Conservation (phyloP, 768 basidiomycete species). For the Lactarius quietus region DNA sequence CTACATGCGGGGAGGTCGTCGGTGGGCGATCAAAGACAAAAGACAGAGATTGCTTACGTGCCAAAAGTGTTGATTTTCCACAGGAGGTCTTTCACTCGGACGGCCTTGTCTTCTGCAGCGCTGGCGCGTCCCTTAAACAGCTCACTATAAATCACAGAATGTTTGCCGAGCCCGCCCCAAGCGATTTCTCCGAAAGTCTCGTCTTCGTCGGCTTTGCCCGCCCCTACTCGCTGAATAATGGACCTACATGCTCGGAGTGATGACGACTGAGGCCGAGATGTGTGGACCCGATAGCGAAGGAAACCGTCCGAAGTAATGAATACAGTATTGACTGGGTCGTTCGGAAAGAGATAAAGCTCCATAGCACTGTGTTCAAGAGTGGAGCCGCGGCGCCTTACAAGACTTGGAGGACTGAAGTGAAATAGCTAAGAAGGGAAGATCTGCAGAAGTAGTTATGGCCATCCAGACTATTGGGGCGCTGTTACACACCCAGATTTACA, state of each 20-base stretch:
- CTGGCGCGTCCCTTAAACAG: constrained; percentile 21
- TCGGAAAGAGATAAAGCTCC: constrained; percentile 52
- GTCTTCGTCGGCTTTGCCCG: constrained; percentile 34
- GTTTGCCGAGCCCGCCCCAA: constrained; percentile 40
- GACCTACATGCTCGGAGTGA: constrained; percentile 37
- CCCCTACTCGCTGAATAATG: constrained; percentile 39
- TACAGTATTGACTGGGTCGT: constrained; percentile 47
- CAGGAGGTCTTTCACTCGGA: constrained; percentile 24
- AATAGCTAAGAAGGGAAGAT: background rate
- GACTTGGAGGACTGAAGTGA: background rate
- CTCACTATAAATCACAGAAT: constrained; percentile 29
- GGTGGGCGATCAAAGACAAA: background rate
- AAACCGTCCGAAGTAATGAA: constrained; percentile 50
- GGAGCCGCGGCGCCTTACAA: constrained; percentile 15
- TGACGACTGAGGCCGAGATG: constrained; percentile 33
- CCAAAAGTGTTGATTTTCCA: constrained; percentile 23
- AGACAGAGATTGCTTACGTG: constrained; percentile 15
- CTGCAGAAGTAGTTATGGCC: constrained; percentile 5
- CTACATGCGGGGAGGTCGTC: constrained; percentile 1
- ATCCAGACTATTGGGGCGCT: constrained; percentile 6
- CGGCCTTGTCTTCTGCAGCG: constrained; percentile 9
- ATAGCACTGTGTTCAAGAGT: constrained; percentile 31
- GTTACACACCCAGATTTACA: constrained; percentile 8
- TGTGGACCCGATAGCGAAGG: constrained; percentile 47
- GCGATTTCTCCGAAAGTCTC: constrained; percentile 48